Evolutionary conservation across 352 stramenopile genomes (phyloP), one percentile per base, ranked within the genome.

Genomic region (Globisporangium perplexum): DNA sequence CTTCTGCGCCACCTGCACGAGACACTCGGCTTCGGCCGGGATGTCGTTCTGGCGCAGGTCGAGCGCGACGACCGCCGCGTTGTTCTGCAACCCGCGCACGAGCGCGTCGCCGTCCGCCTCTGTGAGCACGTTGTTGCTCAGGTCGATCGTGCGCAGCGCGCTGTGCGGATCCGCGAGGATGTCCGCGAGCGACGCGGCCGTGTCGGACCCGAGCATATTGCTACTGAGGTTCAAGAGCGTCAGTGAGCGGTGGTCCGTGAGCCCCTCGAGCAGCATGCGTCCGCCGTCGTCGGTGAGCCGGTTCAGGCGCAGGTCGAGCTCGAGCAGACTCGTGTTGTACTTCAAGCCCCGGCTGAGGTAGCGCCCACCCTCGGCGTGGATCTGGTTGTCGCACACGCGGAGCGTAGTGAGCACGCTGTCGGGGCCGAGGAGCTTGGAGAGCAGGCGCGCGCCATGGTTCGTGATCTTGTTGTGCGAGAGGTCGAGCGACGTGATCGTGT

Each of bases 401-500:
- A 98, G 71, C 23, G 66, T 90, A 3, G 86, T 95, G 57, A 98
- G 75, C 11, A 97, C 90, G 51, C 84, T 96, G 38, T 93, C 77
- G 11, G 83, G 78, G 0, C 85, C 91, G 6, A 98, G 82, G 7
- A 97, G 70, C 57, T 97, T 97, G 20, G 86, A 79, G 15, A 98
- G 57, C 50, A 98, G 59, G 24, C 90, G 71, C 20, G 88, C 88
- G 42, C 90, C 91, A 47, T 97, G 87, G 74, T 97, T 97, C 0
- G 88, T 96, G 58, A 98, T 92, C 62, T 96, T 96, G 64, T 98
- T 98, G 71, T 98, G 93, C n/a, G 86, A 95, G 1, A 98, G 57
- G 70, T 98, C 91, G 11, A 98, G 74, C 33, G 91, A 85, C 8
- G 91, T 97, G 53, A 98, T 95, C 11, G 89, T 98, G 28, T 63